Percentiles rank a stretch among this genome's conserved stretches.
Conservation (phyloP, 2,329 filamentous ascomycete genomes). For the Trichoderma sp. region DNA sequence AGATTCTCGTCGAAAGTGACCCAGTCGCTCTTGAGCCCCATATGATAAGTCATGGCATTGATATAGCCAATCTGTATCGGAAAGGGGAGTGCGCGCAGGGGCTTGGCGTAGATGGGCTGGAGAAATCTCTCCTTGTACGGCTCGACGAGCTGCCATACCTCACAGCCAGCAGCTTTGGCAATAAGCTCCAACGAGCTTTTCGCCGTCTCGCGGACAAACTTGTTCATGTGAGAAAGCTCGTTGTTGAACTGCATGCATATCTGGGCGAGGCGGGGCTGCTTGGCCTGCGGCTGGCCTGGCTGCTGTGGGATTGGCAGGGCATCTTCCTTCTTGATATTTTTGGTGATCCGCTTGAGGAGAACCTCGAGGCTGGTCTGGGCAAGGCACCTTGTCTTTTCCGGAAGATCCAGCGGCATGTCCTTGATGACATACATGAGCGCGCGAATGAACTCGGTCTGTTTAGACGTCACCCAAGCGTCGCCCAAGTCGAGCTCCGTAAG, state of each 20-base stretch:
- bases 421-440: conserved; percentile 98
- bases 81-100: conserved; percentile 88
- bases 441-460: conserved; percentile 84
- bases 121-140: conserved; percentile 89
- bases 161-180: conserved; percentile 72
- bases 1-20: conserved; percentile 90
- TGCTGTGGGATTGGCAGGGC: conserved; percentile 44
- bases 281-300: conserved; percentile 49
- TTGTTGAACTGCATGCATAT: conserved; percentile 84
- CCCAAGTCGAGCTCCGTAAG: conserved; percentile 83
- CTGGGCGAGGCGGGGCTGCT: conserved; percentile 65
- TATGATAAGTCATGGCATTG: conserved; percentile 93
- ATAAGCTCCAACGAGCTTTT: conserved; percentile 80
- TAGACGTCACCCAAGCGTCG: conserved; percentile 77
- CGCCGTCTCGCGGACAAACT: conserved; percentile 85
- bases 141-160: conserved; percentile 84
- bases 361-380: conserved; percentile 83
- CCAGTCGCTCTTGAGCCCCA: conserved; percentile 85
- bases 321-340: conserved; percentile 79
- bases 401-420: conserved; percentile 92
- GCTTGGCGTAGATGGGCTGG: conserved; percentile 93
- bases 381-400: conserved; percentile 81
- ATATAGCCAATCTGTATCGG: conserved; percentile 97
- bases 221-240: conserved; percentile 94
- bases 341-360: conserved; percentile 76